Conservation (phyloP, 2,329 filamentous ascomycete species). For the Pseudogymnoascus sp. region DNA sequence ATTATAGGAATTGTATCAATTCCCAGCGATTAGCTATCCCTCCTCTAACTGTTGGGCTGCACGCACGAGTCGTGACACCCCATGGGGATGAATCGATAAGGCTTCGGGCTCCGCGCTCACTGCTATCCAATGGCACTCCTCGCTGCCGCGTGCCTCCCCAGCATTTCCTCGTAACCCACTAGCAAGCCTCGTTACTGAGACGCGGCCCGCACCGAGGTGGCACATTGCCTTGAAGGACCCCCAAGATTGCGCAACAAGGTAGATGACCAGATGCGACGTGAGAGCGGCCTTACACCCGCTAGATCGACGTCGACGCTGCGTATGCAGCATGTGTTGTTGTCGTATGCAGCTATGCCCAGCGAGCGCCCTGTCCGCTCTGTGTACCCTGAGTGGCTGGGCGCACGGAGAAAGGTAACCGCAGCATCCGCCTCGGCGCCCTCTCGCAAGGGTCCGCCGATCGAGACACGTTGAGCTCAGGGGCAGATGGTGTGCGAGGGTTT, state of each 20-base stretch:
- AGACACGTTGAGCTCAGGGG: constrained; percentile 3
- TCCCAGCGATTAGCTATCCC: not conserved
- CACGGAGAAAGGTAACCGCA: not conserved
- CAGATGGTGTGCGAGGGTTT: not conserved
- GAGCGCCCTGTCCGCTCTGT: not conserved
- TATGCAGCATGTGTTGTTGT: constrained; percentile 8
- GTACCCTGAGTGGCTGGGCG: not conserved
- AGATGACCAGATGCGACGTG: not conserved
- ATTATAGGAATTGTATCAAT: not conserved
- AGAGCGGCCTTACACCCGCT: not conserved
- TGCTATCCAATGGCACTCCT: not conserved
- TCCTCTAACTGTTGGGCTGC: not conserved
- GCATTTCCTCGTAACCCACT: constrained; percentile 2
- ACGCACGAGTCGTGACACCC: constrained; percentile 4
- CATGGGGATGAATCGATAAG: constrained; percentile 2
- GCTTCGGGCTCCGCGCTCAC: not conserved
- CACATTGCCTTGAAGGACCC: not conserved
- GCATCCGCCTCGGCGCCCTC: not conserved
- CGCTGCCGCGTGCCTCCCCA: not conserved
- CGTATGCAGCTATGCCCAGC: constrained; percentile 5
- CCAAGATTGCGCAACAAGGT: not conserved
- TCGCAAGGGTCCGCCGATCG: not conserved
- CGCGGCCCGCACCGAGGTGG: constrained; percentile 4
- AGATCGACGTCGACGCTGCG: not conserved
- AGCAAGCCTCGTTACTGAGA: not conserved